Percentiles rank a stretch among this genome's conserved stretches.
Conservation (phyloP, 192 early-diverging fungal species). For the Entophlyctis helioformis region DNA sequence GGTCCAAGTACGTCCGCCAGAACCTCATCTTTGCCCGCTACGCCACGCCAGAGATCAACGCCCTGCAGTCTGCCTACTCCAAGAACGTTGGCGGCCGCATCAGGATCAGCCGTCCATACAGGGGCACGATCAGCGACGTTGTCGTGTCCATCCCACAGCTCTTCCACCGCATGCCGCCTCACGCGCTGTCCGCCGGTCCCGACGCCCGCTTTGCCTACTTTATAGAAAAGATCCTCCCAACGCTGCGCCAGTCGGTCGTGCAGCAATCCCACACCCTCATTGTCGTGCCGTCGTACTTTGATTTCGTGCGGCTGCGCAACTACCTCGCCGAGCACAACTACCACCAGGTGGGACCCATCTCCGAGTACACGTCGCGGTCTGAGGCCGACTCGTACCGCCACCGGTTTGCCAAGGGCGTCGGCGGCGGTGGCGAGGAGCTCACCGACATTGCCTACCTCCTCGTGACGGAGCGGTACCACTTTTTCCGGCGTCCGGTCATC, state of each 20-base stretch:
- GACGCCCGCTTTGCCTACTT: constrained; percentile 83
- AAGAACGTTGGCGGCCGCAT: constrained; percentile 53
- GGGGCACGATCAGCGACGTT: constrained; percentile 69
- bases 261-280: constrained; percentile 39
- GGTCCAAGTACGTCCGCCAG: constrained; percentile 76
- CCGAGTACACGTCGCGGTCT: constrained; percentile 47
- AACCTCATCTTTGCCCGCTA: constrained; percentile 73
- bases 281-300: constrained; percentile 90
- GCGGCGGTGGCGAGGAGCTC: neutral
- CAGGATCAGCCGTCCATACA: constrained; percentile 20
- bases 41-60: constrained; percentile 83
- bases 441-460: constrained; percentile 59
- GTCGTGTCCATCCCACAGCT: constrained; percentile 66
- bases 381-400: neutral
- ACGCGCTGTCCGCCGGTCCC: constrained; percentile 44
- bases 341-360: constrained; percentile 66
- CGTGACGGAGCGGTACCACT: constrained; percentile 94
- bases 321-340: constrained; percentile 64
- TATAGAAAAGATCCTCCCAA: constrained; percentile 57
- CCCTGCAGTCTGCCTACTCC: constrained; percentile 42
- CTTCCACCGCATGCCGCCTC: constrained; percentile 61
- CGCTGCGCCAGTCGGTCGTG: constrained; percentile 24
- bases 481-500: constrained; percentile 76
- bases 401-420: neutral
- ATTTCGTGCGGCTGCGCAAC: constrained; percentile 90